Conservation (phyloP, 306 rosid species). For the Cyamopsis tetragonoloba region DNA sequence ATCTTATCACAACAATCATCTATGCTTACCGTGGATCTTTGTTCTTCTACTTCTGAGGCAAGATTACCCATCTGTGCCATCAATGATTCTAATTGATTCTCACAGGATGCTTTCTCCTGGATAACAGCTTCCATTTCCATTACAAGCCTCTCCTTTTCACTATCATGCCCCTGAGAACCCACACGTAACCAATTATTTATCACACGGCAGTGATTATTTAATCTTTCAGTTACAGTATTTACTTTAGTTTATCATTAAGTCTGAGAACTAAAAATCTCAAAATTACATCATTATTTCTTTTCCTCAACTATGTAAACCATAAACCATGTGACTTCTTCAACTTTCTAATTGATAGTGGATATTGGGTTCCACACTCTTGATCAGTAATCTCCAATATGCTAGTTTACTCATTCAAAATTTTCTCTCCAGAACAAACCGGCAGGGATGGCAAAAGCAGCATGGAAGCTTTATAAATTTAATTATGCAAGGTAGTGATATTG, state of each 20-base stretch:
- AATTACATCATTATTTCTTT: conserved; percentile 9
- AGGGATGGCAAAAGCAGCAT: not conserved
- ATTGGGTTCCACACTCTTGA: not conserved
- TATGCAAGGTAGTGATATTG: not conserved
- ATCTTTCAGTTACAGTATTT: not conserved
- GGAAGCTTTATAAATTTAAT: not conserved
- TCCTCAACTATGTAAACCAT: not conserved
- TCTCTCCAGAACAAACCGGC: not conserved
- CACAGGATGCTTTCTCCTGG: conserved; percentile 66
- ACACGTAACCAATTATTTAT: conserved; percentile 20
- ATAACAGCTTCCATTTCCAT: conserved; percentile 91
- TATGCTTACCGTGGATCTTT: conserved; percentile 49
- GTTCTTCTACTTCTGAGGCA: conserved; percentile 67
- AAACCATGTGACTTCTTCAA: not conserved
- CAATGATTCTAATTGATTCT: conserved; percentile 64
- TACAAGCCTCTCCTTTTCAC: conserved; percentile 87
- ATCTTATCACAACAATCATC: conserved; percentile 9
- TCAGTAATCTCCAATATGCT: not conserved
- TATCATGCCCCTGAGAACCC: conserved; percentile 75
- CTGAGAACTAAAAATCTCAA: not conserved
- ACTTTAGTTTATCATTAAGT: not conserved
- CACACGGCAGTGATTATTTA: not conserved
- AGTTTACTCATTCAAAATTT: not conserved
- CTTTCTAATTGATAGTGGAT: not conserved
- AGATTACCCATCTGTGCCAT: conserved; percentile 48